Conservation (phyloP, 306 rosid genomes). For the Fragaria vesca region DNA sequence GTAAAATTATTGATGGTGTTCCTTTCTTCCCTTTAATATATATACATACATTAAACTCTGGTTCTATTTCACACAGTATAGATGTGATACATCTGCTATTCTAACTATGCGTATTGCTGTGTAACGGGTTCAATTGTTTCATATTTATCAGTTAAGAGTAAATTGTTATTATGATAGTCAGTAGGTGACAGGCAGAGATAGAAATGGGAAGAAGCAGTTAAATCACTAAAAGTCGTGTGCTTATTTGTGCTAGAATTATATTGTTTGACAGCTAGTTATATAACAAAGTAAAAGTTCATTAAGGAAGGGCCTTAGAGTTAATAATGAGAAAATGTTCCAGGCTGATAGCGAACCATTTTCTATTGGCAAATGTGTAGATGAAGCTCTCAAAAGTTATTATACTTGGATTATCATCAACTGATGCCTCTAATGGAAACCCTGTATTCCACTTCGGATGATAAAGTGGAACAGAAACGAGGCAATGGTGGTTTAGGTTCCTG, state of each 20-base stretch:
- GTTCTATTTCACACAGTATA: background rate
- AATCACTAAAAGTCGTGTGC: background rate
- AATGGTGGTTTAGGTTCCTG: background rate
- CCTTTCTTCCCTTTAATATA: background rate
- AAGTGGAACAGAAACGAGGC: background rate
- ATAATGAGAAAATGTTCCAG: too few relatives aligned
- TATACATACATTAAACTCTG: background rate
- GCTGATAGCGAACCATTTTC: background rate
- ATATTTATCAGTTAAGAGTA: background rate
- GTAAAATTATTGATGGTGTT: constrained; percentile 1
- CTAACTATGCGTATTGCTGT: background rate
- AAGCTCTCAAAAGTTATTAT: background rate
- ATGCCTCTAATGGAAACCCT: background rate
- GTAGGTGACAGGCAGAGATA: constrained; percentile 7
- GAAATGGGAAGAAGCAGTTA: background rate
- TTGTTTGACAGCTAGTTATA: background rate
- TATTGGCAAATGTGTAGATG: background rate
- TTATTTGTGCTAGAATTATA: background rate
- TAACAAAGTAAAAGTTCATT: background rate
- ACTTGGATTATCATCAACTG: background rate
- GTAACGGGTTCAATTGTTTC: background rate
- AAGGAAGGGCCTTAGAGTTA: too few relatives aligned
- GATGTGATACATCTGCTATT: constrained; percentile 1
- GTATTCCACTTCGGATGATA: background rate
- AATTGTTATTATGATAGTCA: background rate